These are phyloP conservation scores for Pythium scleroteichum DNA, from an alignment of 352 stramenopile species.

Conservation along the genomic window DNA sequence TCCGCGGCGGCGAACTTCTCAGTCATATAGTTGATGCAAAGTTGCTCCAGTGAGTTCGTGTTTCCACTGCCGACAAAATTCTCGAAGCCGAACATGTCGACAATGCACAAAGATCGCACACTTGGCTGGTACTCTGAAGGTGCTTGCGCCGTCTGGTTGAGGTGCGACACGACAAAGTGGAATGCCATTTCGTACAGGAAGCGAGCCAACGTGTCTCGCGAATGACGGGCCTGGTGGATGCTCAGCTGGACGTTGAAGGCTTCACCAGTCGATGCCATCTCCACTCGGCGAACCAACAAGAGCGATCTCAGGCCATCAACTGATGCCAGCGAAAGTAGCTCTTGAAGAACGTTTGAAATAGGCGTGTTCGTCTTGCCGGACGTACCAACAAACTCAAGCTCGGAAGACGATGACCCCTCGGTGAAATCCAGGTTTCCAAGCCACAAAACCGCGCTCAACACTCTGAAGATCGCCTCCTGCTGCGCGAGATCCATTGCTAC, in stretches of 20 bases:
- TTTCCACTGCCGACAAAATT: conserved; percentile 32
- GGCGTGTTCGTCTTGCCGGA: background rate
- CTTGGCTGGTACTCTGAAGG: background rate
- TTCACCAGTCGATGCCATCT: conserved; percentile 48
- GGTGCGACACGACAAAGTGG: conserved; percentile 38
- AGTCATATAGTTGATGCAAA: conserved; percentile 84
- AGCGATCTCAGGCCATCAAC: conserved; percentile 17
- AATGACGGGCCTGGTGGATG: conserved; percentile 44
- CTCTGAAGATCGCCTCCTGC: conserved; percentile 55
- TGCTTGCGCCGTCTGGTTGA: conserved; percentile 39
- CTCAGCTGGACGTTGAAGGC: conserved; percentile 54
- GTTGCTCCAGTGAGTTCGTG: conserved; percentile 71
- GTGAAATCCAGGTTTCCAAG: conserved; percentile 68
- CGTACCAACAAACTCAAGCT: conserved; percentile 12
- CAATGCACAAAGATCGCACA: conserved; percentile 38
- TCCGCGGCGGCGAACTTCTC: conserved; percentile 69
- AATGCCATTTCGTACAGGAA: conserved; percentile 64
- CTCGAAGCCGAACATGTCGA: conserved; percentile 82
- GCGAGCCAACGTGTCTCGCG: conserved; percentile 54
- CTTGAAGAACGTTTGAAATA: conserved; percentile 4
- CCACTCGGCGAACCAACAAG: conserved; percentile 50
- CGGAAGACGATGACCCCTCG: conserved; percentile 1
- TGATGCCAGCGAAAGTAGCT: conserved; percentile 17
- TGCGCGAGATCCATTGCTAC: conserved; percentile 40
- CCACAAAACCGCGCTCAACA: conserved; percentile 72